Base-by-base conservation (phyloP, 1,284 basidiomycete genomes). In the Apiotrichum mycotoxinovorans region DNA sequence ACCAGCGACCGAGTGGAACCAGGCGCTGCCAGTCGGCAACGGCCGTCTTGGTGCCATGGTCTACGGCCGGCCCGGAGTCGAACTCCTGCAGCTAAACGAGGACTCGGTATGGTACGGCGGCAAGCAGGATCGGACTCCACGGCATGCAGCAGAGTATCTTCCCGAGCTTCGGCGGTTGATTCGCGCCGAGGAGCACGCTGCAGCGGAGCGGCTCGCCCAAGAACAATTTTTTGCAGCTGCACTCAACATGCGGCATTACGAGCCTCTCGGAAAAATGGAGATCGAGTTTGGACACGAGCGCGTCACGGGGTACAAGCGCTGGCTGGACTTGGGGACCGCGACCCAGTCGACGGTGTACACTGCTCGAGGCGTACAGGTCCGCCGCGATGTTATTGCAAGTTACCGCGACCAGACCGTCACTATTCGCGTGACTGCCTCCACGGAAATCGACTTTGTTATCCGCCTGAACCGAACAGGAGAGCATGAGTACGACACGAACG, bases 1-100 rank as follows among this genome's bases (percentile, higher is more conserved):
- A 15, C 56, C 59, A 3, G 55, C 59, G 0, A 22, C 42, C 17
- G 26, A 26, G 17, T 61, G 56, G 55, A 33, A 23, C 22, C 25
- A 57, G n/a, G 55, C 59, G 4, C 44, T 57, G 7, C 59, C 56
- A 2, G 37, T 61, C 48, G 59, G 59, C 30, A 61, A 61, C 33
- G 59, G 59, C 8, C 20, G 45, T 0, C 55, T 61, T 10, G 59
- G 59, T 2, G 56, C 48, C 18, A 57, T 57, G 51, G 45, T 61
- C 15, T 52, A 46, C 25, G 56, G 56, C 26, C 55, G 52, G 2
- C 30, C 48, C 18, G 35, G 49, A 4, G 25, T 34, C 11, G 59
- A 61, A 23, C 51, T 47, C 2, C 42, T 61, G 2, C 42, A 49
- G 35, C 52, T 61, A 30, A 61, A 61, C 47, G 59, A 61, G 43